Percentiles rank a stretch among this genome's conserved stretches.
Conservation (phyloP, 768 basidiomycete species). For the Pulveroboletus sp. region DNA sequence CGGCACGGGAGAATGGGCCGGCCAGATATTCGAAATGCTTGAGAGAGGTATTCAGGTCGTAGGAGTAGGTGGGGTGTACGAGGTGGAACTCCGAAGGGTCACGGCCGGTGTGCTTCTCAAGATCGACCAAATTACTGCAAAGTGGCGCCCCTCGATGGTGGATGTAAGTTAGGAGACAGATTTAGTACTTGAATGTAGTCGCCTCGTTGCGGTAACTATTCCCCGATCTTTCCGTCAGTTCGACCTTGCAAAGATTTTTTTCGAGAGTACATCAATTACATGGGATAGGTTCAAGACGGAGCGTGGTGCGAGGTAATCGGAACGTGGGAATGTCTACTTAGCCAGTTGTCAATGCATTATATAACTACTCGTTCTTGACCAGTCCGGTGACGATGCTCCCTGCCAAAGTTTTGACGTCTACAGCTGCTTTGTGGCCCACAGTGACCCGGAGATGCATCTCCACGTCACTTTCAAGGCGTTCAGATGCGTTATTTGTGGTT, state of each 20-base stretch:
- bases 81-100: constrained; percentile 57
- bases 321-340: constrained; percentile 13
- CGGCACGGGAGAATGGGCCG: constrained; percentile 78
- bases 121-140: constrained; percentile 64
- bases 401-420: constrained; percentile 9
- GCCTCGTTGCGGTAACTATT: neutral
- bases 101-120: constrained; percentile 81
- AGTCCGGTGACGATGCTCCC: neutral
- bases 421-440: constrained; percentile 15
- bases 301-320: too few species aligned
- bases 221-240: neutral
- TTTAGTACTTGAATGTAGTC: neutral
- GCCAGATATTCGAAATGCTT: constrained; percentile 54
- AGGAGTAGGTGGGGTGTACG: constrained; percentile 63
- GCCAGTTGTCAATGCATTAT: neutral
- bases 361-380: neutral
- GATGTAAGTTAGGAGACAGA: constrained; percentile 28
- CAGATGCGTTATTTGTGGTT: constrained; percentile 87
- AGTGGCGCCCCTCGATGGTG: constrained; percentile 65
- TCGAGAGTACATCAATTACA: too few species aligned
- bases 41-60: constrained; percentile 59
- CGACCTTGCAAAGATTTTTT: too few species aligned
- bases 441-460: constrained; percentile 28
- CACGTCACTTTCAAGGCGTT: constrained; percentile 45
- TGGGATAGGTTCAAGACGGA: too few species aligned